Evolutionary conservation across 495 filamentous ascomycete genomes (phyloP), one percentile per base, ranked within the genome.

Genomic region (Evernia prunastri): DNA sequence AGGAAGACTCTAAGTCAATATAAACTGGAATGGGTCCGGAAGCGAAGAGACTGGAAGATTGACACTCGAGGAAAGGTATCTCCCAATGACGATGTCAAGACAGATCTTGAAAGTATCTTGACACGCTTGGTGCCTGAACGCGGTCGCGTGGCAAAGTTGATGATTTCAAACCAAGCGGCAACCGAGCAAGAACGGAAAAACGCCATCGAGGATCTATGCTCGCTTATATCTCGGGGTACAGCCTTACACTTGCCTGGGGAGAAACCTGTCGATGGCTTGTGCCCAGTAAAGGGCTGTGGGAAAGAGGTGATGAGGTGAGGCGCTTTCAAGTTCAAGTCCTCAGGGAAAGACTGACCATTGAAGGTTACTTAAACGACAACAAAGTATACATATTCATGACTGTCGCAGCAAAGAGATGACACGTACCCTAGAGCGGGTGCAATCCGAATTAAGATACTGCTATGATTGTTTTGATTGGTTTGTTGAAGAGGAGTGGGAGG

Each of bases 161-260:
- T 66, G 37, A 60, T 62, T 53, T 66, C 35, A 0, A 17, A 62
- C 10, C 2, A 42, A 45, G 36, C 39, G 3, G 18, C 63, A 35
- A 39, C 64, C 6, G 35, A 56, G 4, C 3, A 56, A 37, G 59
- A 63, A 40, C 15, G 27, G 31, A 61, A 23, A 56, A 11, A 61
- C 40, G 58, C 58, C 11, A 35, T 66, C 4, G 2, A 49, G 33
- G 36, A 63, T 56, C 29, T 66, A 12, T 49, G 39, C 15, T 56
- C 40, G 6, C 64, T 66, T 18, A 15, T 27, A 25, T 43, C 57
- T 27, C 15, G 27, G 51, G 64, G 9, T 8, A 57, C 20, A 23
- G 39, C 35, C 47, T 43, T 66, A 39, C 63, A 66, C 31, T 40
- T 18, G 11, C 64, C 49, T 36, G 18, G 49, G 27, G 64, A 66